Evolutionary conservation across 306 rosid genomes (phyloP).

Genomic region (Lathyrus sativus): DNA sequence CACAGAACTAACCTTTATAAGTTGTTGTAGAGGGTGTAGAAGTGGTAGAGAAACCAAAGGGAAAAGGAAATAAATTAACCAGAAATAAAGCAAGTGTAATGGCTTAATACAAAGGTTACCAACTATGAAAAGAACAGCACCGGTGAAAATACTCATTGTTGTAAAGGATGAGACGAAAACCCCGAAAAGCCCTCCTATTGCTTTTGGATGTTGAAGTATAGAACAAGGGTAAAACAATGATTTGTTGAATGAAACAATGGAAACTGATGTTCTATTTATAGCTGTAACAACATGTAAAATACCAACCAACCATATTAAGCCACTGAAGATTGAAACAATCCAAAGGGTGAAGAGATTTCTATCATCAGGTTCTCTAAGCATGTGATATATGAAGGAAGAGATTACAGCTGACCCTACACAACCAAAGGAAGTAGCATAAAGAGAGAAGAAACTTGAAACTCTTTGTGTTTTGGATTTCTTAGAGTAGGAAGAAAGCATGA

Average conservation of each 20-base stretch:
- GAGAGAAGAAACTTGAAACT: constrained; percentile 53
- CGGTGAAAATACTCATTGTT: constrained; percentile 67
- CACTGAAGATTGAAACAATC: constrained; percentile 80
- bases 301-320: constrained; percentile 71
- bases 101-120: constrained; percentile 71
- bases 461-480: constrained; percentile 32
- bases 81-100: constrained; percentile 52
- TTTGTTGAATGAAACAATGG: constrained; percentile 8
- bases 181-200: constrained; percentile 52
- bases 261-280: constrained; percentile 33
- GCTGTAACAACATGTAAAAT: constrained; percentile 53
- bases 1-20: constrained; percentile 45
- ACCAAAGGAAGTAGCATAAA: constrained; percentile 52
- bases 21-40: constrained; percentile 54
- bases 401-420: constrained; percentile 55
- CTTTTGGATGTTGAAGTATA: constrained; percentile 58
- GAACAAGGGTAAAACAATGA: constrained; percentile 43
- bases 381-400: constrained; percentile 63
- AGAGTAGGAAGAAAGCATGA: constrained; percentile 52
- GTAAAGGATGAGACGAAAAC: constrained; percentile 62
- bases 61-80: constrained; percentile 69
- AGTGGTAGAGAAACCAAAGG: constrained; percentile 66
- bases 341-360: constrained; percentile 54
- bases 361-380: constrained; percentile 55
- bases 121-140: constrained; percentile 57